Percentiles rank a stretch among this genome's conserved stretches.
These are phyloP conservation scores for Populus tomentosa DNA, from an alignment of 441 rosid genomes.

Conservation along the genomic window DNA sequence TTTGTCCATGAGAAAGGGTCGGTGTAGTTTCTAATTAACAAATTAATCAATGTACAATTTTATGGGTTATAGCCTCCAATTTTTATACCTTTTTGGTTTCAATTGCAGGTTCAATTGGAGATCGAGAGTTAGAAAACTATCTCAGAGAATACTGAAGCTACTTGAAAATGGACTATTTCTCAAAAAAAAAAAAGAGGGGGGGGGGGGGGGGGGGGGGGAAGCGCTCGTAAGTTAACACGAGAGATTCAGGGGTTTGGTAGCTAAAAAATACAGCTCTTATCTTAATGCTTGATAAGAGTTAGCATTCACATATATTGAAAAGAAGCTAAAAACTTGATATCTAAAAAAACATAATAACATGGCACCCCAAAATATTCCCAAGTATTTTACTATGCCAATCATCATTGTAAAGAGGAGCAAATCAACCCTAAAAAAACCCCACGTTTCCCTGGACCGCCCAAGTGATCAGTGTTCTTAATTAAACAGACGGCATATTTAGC, in stretches of 20 bases:
- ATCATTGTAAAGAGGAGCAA: neutral
- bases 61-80: neutral
- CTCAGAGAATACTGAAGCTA: constrained; percentile 38
- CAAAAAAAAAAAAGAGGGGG: constrained; percentile 6
- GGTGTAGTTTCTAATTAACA: neutral
- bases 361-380: neutral
- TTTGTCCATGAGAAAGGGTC: constrained; percentile 55
- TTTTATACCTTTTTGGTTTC: neutral
- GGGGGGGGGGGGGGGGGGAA: too few species aligned
- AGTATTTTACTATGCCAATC: neutral
- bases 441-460: neutral
- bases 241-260: constrained; percentile 71
- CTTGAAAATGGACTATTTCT: constrained; percentile 41
- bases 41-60: neutral
- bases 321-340: neutral
- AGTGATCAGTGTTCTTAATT: neutral
- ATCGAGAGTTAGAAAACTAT: constrained; percentile 35
- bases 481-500: neutral
- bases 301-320: neutral
- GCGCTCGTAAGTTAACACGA: constrained; percentile 42
- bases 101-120: constrained; percentile 62
- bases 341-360: neutral
- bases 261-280: constrained; percentile 13
- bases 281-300: neutral
- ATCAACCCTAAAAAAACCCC: neutral